Base-by-base conservation (phyloP, 108 stramenopile genomes). In the Fistulifera pelliculosa region DNA sequence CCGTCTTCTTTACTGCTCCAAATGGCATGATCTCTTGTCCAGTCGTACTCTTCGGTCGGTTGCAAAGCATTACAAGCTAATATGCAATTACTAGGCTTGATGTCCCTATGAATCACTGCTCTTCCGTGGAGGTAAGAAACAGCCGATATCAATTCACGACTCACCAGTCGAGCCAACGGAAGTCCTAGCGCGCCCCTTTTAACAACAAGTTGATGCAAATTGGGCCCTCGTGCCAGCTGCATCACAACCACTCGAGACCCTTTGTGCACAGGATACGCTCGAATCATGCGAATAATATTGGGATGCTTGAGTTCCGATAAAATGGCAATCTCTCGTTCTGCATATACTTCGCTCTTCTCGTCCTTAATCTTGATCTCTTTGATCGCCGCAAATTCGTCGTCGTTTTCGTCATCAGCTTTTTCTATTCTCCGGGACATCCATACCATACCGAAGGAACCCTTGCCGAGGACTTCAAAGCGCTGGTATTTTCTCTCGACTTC, bases 91-190 rank as follows among this genome's bases (percentile, higher is more conserved):
- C 80, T 72, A 0, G 90, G 90, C 42, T 90, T 85, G 60, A 92
- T 87, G 60, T 92, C 90, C n/a, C 90, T 61, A 54, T 93, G 90
- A 43, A 93, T 69, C 7, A 88, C 84, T 6, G 76, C 90, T 19
- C 85, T 74, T 1, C 86, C 86, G 43, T 93, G 90, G 18, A 93
- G 49, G 49, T 84, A 93, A 25, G 73, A 75, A 2, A 93, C 76
- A n/a, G 87, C 85, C 26, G 61, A 58, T 43, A 86, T 67, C 42
- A 93, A 48, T 49, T 93, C 81, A 7, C 78, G 67, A 11, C 84
- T 64, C 38, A 93, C 66, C 40, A 66, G 55, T 50, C 85, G 65
- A 15, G 79, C 75, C 31, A 93, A 49, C 13, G 73, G 66, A 28
- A 93, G 49, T 16, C 90, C 81, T 21, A 93, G 18, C 11, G 87